Conservation (phyloP, 768 basidiomycete species). For the Panus rudis region DNA sequence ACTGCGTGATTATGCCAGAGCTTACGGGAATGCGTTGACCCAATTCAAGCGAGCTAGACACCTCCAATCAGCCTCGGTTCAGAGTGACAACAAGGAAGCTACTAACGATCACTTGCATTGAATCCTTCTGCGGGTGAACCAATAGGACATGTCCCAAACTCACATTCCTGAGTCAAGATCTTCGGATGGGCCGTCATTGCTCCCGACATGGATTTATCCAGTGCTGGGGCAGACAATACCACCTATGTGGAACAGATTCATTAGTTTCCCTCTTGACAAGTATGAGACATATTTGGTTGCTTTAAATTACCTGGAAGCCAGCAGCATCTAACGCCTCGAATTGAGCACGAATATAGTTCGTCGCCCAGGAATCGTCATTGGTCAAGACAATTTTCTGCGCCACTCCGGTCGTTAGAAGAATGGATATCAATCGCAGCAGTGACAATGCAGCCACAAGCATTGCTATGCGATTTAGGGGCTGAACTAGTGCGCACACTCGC, state of each 20-base stretch:
- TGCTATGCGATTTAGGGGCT: no score
- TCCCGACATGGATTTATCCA: conserved; percentile 27
- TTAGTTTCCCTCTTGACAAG: no score
- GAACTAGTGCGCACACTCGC: no score
- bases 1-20: not conserved
- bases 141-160: conserved; percentile 26
- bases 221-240: conserved; percentile 25
- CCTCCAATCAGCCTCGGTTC: not conserved
- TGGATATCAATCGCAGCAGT: no score
- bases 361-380: conserved; percentile 29
- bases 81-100: not conserved
- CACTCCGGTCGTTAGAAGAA: no score
- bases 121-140: conserved; percentile 25
- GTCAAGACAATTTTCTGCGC: conserved; percentile 18
- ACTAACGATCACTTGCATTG: conserved; percentile 21
- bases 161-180: conserved; percentile 22
- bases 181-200: conserved; percentile 21
- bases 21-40: conserved; percentile 29
- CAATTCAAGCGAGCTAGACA: conserved; percentile 25
- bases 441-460: no score
- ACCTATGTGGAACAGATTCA: conserved; percentile 12
- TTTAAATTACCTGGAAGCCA: conserved; percentile 18
- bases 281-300: conserved; percentile 7
- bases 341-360: conserved; percentile 23
- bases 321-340: conserved; percentile 17